Percentiles rank a stretch among this genome's conserved stretches.
Conservation (phyloP, 1,284 basidiomycete genomes). For the Malassezia sp. region DNA sequence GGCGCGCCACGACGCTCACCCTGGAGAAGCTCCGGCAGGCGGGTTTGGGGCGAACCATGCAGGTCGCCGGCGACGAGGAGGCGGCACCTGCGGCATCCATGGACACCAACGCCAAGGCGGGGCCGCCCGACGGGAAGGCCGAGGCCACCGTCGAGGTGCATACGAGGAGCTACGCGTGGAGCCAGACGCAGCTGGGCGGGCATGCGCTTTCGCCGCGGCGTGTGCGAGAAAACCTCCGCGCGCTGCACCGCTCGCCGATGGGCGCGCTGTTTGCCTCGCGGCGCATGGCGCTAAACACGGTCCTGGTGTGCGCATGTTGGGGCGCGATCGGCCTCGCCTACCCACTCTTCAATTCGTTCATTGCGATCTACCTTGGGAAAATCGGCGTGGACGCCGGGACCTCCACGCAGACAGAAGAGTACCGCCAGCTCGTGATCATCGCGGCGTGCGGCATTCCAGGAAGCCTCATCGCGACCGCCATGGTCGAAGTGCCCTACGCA, state of each 20-base stretch:
- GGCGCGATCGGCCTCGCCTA: slow-evolving; percentile 63
- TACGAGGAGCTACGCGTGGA: not conserved
- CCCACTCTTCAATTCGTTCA: slow-evolving; percentile 60
- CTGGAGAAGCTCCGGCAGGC: slow-evolving; percentile 25
- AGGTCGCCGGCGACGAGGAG: slow-evolving; percentile 50
- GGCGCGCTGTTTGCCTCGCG: slow-evolving; percentile 56
- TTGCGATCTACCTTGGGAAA: slow-evolving; percentile 54
- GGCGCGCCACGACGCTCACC: slow-evolving; percentile 39
- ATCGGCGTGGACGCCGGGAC: slow-evolving; percentile 48
- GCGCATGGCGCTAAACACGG: slow-evolving; percentile 57
- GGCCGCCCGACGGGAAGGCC: not conserved
- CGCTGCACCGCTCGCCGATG: slow-evolving; percentile 50
- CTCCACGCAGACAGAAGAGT: slow-evolving; percentile 52
- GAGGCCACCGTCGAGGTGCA: not conserved
- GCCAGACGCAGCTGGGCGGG: not conserved
- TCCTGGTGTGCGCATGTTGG: slow-evolving; percentile 56
- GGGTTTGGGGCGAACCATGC: slow-evolving; percentile 24
- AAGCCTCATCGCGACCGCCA: slow-evolving; percentile 53
- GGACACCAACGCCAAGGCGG: slow-evolving; percentile 35
- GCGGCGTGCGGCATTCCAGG: slow-evolving; percentile 59
- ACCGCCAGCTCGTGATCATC: slow-evolving; percentile 54
- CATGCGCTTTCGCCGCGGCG: slow-evolving; percentile 10
- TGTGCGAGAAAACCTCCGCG: slow-evolving; percentile 15
- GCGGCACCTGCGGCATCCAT: slow-evolving; percentile 50
- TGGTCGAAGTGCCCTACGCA: slow-evolving; percentile 56